Base-by-base conservation (phyloP, 805 yeast genomes). In the Saccharomycodes ludwigii region DNA sequence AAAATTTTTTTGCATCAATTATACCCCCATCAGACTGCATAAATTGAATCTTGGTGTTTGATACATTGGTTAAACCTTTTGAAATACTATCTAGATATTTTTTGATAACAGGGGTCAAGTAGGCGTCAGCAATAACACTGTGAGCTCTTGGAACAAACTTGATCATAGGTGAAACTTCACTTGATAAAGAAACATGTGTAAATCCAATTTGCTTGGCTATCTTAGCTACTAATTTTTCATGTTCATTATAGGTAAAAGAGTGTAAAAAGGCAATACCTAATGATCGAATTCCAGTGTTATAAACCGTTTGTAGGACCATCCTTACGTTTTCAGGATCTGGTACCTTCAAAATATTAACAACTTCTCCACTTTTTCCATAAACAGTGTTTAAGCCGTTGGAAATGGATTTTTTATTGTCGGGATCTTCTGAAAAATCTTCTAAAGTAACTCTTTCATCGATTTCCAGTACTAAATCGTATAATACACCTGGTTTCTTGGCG, bases 21-120 rank as follows among this genome's bases (percentile, higher is more conserved):
- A 88, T 66, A 3, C 97, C 97, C 36, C 97, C 97, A 52, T 88
- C 95, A 9, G 94, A 81, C 56, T 88, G 95, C 97, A 88, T 88
- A 54, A 88, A 88, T 42, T 79, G 76, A 37, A 82, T 70, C 30
- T 54, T 53, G 3, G 68, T 56, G n/a, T 48, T 40, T 10, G 48
- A 52, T 1, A 72, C 72, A 28, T 71, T 68, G 15, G 54, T 54
- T 37, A 82, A 64, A 4, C 91, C 91, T 2, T 61, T 46, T 31
- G 71, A 69, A 44, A 82, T 76, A 12, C 74, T 68, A 12, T 60
- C 47, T 24, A 81, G 54, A 47, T 82, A 82, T 18, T 69, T 67
- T 39, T 71, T 64, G 30, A 82, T 77, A 28, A 75, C 81, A 3
- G 94, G 94, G 2, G 91, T 78, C 31, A 83, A 56, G 49, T 82